phyloP scores from a whole-genome alignment of 208 protist species.

The Leishmania amazonensis region DNA sequence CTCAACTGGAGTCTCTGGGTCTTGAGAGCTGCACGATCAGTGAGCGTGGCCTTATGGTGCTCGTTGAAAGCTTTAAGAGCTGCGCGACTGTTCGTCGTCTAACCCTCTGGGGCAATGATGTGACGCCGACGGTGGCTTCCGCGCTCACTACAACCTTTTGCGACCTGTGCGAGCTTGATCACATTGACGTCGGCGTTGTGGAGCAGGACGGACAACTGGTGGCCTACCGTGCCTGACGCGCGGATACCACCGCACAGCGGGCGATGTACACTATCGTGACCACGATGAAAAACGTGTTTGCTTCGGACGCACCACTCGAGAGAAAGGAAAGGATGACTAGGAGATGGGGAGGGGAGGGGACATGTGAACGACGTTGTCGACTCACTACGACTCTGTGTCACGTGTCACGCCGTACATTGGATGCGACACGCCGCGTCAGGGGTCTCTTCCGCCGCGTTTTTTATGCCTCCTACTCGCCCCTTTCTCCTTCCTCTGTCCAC shows the following conservation, averaged over 20 bases:
- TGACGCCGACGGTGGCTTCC: constrained; percentile 40
- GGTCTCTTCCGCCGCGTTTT: neutral
- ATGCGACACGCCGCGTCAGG: neutral
- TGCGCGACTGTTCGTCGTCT: constrained; percentile 46
- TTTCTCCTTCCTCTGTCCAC: neutral
- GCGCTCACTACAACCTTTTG: constrained; percentile 50
- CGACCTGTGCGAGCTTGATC: constrained; percentile 40
- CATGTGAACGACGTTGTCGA: neutral
- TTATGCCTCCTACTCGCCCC: neutral
- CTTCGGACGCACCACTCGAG: neutral
- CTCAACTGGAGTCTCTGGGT: constrained; percentile 35
- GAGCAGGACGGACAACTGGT: constrained; percentile 30
- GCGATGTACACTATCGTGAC: constrained; percentile 2
- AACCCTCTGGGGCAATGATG: constrained; percentile 77
- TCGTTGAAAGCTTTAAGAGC: constrained; percentile 38
- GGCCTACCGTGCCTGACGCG: constrained; percentile 19
- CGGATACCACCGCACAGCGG: neutral
- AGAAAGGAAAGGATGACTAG: neutral
- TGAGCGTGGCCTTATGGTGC: constrained; percentile 44
- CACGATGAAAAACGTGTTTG: neutral
- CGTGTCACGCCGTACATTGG: neutral
- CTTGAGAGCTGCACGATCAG: constrained; percentile 66
- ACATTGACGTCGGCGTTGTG: constrained; percentile 58
- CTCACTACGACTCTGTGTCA: neutral
- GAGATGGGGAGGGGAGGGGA: neutral